Evolutionary conservation across 306 rosid genomes (phyloP).

Genomic region (Bauhinia variegata): DNA sequence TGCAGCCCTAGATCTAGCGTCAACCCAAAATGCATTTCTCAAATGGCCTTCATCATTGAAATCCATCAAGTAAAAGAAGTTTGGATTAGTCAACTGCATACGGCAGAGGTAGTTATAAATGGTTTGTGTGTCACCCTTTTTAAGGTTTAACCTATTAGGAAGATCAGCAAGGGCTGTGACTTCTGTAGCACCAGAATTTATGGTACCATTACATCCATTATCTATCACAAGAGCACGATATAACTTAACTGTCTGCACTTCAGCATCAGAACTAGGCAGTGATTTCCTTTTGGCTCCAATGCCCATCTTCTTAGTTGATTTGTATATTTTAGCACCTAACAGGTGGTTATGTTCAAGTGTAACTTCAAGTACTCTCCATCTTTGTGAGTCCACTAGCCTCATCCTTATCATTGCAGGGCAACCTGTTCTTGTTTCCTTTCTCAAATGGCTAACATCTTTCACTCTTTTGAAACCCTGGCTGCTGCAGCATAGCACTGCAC

Average conservation of each 20-base stretch:
- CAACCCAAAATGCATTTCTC: constrained; percentile 85
- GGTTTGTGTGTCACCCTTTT: constrained; percentile 85
- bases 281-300: constrained; percentile 63
- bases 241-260: constrained; percentile 68
- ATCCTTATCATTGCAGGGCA: constrained; percentile 98
- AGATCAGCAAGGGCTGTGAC: constrained; percentile 40
- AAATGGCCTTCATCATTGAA: constrained; percentile 78
- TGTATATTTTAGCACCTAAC: constrained; percentile 66
- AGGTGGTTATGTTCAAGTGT: constrained; percentile 84
- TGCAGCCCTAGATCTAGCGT: constrained; percentile 81
- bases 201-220: constrained; percentile 58
- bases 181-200: constrained; percentile 49
- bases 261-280: constrained; percentile 59
- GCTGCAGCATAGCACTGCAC: constrained; percentile 97
- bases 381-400: constrained; percentile 78
- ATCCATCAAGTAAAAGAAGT: constrained; percentile 95
- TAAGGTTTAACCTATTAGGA: constrained; percentile 66
- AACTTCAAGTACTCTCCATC: constrained; percentile 94
- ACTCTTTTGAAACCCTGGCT: constrained; percentile 96
- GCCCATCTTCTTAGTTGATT: constrained; percentile 66
- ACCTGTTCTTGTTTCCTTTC: constrained; percentile 95
- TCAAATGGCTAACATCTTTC: constrained; percentile 80
- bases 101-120: constrained; percentile 89
- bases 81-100: constrained; percentile 86
- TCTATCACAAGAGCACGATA: constrained; percentile 93